Evolutionary conservation across 2,329 filamentous ascomycete species (phyloP), one percentile per base, ranked within the genome.

Genomic region (Cladophialophora psammophila): DNA sequence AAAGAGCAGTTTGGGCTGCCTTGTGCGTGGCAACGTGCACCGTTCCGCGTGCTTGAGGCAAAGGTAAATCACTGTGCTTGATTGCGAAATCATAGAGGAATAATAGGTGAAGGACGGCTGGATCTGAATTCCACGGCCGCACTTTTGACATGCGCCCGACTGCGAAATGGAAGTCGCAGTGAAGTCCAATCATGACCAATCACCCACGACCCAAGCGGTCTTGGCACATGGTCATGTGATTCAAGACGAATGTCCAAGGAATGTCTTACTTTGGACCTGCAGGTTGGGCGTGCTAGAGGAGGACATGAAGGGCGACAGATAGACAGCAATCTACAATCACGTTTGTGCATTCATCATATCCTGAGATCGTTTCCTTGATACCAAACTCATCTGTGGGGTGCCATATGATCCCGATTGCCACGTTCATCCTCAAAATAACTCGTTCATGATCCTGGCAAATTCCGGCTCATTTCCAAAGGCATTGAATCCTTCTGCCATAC

Each of bases 381-480:
- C 35, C 10, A 56, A 38, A 15, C 34, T 20, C n/a, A 5, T 34
- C 53, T 18, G 31, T n/a, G 18, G n/a, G n/a, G 34, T 64, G 18
- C 8, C 62, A 40, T 40, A 50, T 48, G 20, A 31, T 57, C 26
- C 26, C 26, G 26, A 26, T 26, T 26, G 26, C 26, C 26, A 2
- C 26, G 32, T 35, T 40, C 12, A 34, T 8, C 7, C 38, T 80
- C 72, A 89, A 67, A 89, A 88, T 56, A 89, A 74, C 72, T 88
- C 85, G 69, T 85, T 81, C 75, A 90, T 80, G 40, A 88, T 86
- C 65, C 83, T 81, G 36, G 84, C 83, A 75, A 89, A 78, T 72
- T 88, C 87, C 50, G 87, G 86, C 66, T 89, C 87, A 56, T 82
- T 83, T 3, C 83, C 84, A 69, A 86, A 80, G 7, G 81, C 66